Evolutionary conservation across 2,329 filamentous ascomycete genomes (phyloP).

Genomic region (Penicillium hordei): DNA sequence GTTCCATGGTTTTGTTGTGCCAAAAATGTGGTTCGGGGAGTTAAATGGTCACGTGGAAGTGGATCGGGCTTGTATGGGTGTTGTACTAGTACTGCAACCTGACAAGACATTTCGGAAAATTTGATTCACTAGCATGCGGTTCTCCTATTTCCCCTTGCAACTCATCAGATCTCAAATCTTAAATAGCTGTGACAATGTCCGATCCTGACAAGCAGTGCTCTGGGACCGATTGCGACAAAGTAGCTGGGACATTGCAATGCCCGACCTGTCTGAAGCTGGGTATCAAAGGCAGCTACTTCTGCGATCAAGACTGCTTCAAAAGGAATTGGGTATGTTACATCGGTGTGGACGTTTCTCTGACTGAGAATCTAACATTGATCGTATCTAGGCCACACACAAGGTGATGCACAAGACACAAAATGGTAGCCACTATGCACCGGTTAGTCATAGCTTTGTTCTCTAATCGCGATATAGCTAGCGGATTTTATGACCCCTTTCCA

Average conservation of each 20-base stretch:
- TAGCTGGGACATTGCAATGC: constrained; percentile 79
- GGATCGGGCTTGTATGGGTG: background rate
- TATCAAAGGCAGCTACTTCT: constrained; percentile 67
- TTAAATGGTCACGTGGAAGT: background rate
- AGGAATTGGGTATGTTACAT: constrained; percentile 75
- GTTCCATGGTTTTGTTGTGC: background rate
- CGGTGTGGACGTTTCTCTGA: background rate
- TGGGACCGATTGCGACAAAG: constrained; percentile 76
- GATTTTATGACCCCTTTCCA: constrained; percentile 83
- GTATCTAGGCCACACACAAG: constrained; percentile 48
- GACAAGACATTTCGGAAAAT: too few species aligned
- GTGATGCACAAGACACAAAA: constrained; percentile 64
- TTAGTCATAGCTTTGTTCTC: constrained; percentile 30
- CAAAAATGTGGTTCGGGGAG: background rate
- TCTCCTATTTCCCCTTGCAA: background rate
- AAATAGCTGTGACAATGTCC: background rate
- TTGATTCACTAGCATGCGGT: too few species aligned
- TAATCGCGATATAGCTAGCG: constrained; percentile 76
- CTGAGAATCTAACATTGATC: background rate
- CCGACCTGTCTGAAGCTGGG: constrained; percentile 86
- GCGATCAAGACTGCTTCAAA: constrained; percentile 95
- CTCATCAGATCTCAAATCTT: background rate
- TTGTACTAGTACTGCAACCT: background rate
- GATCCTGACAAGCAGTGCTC: constrained; percentile 53
- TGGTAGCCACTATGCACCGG: constrained; percentile 46